phyloP scores from a whole-genome alignment of 352 stramenopile species.

The Phytopythium mirpurense region DNA sequence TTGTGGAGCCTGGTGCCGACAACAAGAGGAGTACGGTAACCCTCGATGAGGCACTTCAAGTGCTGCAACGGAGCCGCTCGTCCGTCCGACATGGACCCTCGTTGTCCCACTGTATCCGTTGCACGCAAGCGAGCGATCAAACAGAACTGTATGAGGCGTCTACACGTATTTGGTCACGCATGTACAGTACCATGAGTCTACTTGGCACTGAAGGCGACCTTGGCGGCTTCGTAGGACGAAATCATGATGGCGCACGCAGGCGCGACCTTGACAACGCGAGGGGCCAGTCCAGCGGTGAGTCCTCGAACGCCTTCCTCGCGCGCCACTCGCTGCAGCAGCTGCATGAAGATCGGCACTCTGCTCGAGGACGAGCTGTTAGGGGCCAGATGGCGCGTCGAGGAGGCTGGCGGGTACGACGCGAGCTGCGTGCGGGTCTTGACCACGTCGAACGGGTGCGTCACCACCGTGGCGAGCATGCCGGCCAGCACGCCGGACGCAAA shows the following conservation, averaged over 20 bases:
- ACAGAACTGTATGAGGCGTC: too few relatives aligned
- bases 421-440: conserved; percentile 91
- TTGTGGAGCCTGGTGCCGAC: too few relatives aligned
- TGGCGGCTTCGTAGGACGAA: conserved; percentile 62
- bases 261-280: conserved; percentile 64
- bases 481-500: conserved; percentile 82
- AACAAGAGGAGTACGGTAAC: too few relatives aligned
- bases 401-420: conserved; percentile 35
- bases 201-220: conserved; percentile 48
- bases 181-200: too few relatives aligned
- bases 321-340: conserved; percentile 52
- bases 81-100: background rate
- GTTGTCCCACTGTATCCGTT: too few relatives aligned
- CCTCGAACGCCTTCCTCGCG: conserved; percentile 31
- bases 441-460: conserved; percentile 95
- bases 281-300: conserved; percentile 40
- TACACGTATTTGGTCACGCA: too few relatives aligned
- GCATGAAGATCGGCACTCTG: conserved; percentile 18
- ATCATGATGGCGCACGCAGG: conserved; percentile 82
- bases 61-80: background rate
- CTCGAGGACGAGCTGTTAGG: background rate
- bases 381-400: conserved; percentile 2
- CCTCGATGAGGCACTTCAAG: too few relatives aligned
- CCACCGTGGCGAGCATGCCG: conserved; percentile 80
- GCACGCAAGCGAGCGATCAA: too few relatives aligned